A percentile compares a stretch with the other conserved stretches of the same genome.
These are phyloP conservation scores for Rubroshorea leprosula DNA, from an alignment of 345 rosid genomes.

Conservation along the genomic window DNA sequence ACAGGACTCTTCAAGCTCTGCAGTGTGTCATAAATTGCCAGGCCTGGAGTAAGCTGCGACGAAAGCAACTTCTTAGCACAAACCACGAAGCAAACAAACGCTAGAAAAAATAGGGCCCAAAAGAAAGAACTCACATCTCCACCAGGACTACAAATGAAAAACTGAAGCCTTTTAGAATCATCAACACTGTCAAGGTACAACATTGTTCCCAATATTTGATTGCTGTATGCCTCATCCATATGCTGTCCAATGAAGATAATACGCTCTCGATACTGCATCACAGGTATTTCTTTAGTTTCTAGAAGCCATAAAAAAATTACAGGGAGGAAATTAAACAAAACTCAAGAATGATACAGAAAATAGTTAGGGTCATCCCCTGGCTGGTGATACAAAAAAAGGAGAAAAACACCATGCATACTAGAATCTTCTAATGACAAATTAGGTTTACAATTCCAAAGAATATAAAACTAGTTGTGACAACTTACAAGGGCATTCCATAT, in stretches of 20 bases:
- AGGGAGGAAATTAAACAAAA: constrained; percentile 1
- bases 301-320: constrained; percentile 1
- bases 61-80: constrained; percentile 13
- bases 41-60: constrained; percentile 73
- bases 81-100: not conserved
- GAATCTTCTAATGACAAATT: not conserved
- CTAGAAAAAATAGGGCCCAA: constrained; percentile 1
- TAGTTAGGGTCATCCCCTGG: not conserved
- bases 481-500: constrained; percentile 85
- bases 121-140: constrained; percentile 65
- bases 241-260: constrained; percentile 71
- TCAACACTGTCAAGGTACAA: constrained; percentile 84
- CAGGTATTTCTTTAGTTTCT: constrained; percentile 19
- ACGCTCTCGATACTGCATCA: constrained; percentile 83
- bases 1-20: constrained; percentile 75
- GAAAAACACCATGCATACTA: not conserved
- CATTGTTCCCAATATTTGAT: constrained; percentile 85
- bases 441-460: constrained; percentile 3
- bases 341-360: not conserved
- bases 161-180: constrained; percentile 53
- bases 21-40: constrained; percentile 85
- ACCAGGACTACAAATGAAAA: constrained; percentile 77
- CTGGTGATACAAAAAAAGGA: too few relatives aligned
- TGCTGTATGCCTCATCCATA: constrained; percentile 81
- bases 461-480: constrained; percentile 13